Base-by-base conservation (phyloP, 1,284 basidiomycete genomes). In the Heliocybe sulcata region DNA sequence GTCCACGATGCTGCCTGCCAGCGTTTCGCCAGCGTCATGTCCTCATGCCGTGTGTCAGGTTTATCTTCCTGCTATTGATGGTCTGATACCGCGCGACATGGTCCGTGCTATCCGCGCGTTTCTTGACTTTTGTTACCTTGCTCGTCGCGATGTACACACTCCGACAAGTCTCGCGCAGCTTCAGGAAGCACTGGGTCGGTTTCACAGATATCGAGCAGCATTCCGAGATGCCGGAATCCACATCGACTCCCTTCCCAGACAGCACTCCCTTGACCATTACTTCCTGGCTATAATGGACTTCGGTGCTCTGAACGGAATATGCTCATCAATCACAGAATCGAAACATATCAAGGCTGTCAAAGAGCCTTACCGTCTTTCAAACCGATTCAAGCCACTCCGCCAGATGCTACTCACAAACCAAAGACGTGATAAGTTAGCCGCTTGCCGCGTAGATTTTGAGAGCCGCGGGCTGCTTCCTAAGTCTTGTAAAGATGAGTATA, bases 231-330 rank as follows among this genome's bases (percentile, higher is more conserved):
- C 4, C 3, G 53, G 55, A 47, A 45, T 59, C 16, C 27, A 31
- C 20, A 26, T 47, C 33, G 22, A 45, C n/a, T 55, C 60, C 11
- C 57, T 67, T 6, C 65, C 61, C n/a, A 59, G 62, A 25, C 55
- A 66, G 19, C 63, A 65, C 38, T 51, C 54, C 23, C 50, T 63
- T 0, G 19, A 29, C 8, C 56, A 57, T 26, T 57, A 58, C 26
- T 22, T 2, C 16, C 11, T 35, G 16, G 38, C 31, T n/a, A 58
- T 56, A 11, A 33, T 49, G 8, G 54, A 45, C 3, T 57, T 58
- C 33, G 58, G 52, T 9, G 52, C 60, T 1, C 55, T 52, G 0
- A 35, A 53, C 11, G 61, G 47, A 4, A 8, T 49, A 4, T 49
- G 47, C 47, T 49, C 47, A 16, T 49, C 47, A 25, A 49, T 49